These are phyloP conservation scores for Aspergillus sp. DNA, from an alignment of 2,329 filamentous ascomycete genomes.

Conservation along the genomic window DNA sequence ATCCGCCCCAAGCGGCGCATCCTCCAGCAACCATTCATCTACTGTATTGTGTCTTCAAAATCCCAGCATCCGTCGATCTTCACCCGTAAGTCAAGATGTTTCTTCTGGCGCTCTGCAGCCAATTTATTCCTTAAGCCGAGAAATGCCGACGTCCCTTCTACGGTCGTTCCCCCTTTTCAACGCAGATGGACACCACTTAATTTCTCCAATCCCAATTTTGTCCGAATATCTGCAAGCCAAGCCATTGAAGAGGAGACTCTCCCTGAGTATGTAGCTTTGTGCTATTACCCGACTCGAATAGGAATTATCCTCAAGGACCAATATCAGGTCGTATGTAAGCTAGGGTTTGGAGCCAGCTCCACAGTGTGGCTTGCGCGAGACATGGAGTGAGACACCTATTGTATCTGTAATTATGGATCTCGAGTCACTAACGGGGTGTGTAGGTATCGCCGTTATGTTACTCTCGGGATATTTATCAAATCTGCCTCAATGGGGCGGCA, in stretches of 20 bases:
- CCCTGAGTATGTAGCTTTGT: constrained; percentile 21
- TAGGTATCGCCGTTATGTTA: constrained; percentile 28
- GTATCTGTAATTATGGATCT: constrained; percentile 16
- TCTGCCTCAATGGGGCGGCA: constrained; percentile 26
- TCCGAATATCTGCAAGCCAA: constrained; percentile 19
- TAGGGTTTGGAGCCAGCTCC: constrained; percentile 32
- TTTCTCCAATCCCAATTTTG: constrained; percentile 29
- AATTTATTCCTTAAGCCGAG: background rate
- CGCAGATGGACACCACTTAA: constrained; percentile 30
- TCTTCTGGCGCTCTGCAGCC: too few relatives aligned
- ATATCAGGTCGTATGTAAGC: constrained; percentile 36
- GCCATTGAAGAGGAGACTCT: constrained; percentile 33
- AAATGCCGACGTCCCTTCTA: constrained; percentile 17
- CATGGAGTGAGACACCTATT: constrained; percentile 21
- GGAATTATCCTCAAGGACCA: constrained; percentile 26
- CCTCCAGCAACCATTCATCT: too few relatives aligned
- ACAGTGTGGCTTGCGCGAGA: constrained; percentile 38
- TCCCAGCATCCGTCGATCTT: too few relatives aligned
- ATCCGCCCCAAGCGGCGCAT: too few relatives aligned
- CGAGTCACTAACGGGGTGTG: constrained; percentile 22
- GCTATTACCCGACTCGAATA: constrained; percentile 30
- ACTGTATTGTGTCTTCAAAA: too few relatives aligned
- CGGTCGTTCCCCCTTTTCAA: constrained; percentile 22
- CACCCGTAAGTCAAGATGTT: too few relatives aligned
- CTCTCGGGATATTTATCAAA: constrained; percentile 28